phyloP scores from a whole-genome alignment of 768 basidiomycete genomes.

The Mycena venus region DNA sequence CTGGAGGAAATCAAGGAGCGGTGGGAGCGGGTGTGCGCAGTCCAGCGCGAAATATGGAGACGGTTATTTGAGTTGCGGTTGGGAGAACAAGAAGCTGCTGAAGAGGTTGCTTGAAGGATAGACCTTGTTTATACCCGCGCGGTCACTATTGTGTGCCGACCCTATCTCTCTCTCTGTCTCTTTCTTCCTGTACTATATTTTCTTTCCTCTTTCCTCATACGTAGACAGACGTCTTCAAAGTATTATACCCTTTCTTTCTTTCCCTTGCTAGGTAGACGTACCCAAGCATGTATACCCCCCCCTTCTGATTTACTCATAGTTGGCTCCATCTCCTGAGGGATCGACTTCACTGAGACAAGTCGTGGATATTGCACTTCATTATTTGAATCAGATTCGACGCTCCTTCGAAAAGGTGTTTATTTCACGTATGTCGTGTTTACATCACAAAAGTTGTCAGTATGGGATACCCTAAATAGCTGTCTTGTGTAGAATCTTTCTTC shows the following conservation, averaged over 20 bases:
- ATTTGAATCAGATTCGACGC: too few species aligned
- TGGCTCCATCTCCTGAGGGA: too few species aligned
- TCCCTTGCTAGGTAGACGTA: neutral
- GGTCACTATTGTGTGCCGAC: slow-evolving; percentile 19
- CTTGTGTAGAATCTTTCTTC: slow-evolving; percentile 2
- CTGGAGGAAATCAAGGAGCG: neutral
- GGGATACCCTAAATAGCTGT: slow-evolving; percentile 12
- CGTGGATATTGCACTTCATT: neutral
- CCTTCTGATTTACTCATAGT: neutral
- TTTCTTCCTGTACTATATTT: neutral
- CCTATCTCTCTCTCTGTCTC: neutral
- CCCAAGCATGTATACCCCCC: neutral
- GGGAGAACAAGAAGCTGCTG: neutral
- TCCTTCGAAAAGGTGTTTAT: slow-evolving; percentile 32
- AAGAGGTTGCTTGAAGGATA: neutral
- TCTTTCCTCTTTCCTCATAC: neutral
- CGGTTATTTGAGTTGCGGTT: neutral
- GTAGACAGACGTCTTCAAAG: neutral
- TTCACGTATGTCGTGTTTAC: slow-evolving; percentile 35
- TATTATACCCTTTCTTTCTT: neutral
- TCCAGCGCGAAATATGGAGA: neutral
- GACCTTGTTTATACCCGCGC: slow-evolving; percentile 14
- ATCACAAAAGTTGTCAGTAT: slow-evolving; percentile 23
- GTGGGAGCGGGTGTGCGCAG: neutral
- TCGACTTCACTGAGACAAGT: too few species aligned